Conservation (phyloP, 345 rosid species). For the Eutrema japonicum region DNA sequence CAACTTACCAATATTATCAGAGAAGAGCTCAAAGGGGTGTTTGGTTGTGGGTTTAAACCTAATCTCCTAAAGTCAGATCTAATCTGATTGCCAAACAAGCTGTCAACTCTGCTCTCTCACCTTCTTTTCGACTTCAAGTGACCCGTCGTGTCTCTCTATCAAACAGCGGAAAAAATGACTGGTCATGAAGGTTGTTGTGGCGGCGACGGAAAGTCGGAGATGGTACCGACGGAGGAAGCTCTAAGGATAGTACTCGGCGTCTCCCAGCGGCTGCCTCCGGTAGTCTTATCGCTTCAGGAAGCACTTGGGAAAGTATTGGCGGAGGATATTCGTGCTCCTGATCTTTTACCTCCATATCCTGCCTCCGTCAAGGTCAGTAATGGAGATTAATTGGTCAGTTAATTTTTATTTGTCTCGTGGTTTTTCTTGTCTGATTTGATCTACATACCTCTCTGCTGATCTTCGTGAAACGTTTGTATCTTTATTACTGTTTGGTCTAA, state of each 20-base stretch:
- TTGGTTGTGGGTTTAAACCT: constrained; percentile 24
- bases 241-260: constrained; percentile 59
- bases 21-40: constrained; percentile 6
- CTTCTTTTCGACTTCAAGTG: neutral
- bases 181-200: constrained; percentile 33
- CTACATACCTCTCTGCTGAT: too few relatives aligned
- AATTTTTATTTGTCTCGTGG: neutral
- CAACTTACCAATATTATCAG: neutral
- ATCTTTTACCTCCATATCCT: constrained; percentile 93
- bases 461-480: too few relatives aligned
- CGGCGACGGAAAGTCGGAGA: constrained; percentile 38
- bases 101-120: constrained; percentile 24
- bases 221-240: constrained; percentile 73
- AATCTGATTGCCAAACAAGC: constrained; percentile 28
- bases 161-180: constrained; percentile 19
- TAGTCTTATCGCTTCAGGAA: constrained; percentile 58
- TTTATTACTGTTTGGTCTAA: too few relatives aligned
- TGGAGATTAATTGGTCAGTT: neutral
- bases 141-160: constrained; percentile 2
- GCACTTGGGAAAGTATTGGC: constrained; percentile 85
- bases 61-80: neutral
- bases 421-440: neutral
- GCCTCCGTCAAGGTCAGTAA: constrained; percentile 82
- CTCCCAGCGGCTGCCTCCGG: constrained; percentile 63
- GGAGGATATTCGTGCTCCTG: constrained; percentile 79